Percentiles rank a stretch among this genome's conserved stretches.
Conservation (phyloP, 371 early-diverging fungal genomes). For the Mortierella sp. region DNA sequence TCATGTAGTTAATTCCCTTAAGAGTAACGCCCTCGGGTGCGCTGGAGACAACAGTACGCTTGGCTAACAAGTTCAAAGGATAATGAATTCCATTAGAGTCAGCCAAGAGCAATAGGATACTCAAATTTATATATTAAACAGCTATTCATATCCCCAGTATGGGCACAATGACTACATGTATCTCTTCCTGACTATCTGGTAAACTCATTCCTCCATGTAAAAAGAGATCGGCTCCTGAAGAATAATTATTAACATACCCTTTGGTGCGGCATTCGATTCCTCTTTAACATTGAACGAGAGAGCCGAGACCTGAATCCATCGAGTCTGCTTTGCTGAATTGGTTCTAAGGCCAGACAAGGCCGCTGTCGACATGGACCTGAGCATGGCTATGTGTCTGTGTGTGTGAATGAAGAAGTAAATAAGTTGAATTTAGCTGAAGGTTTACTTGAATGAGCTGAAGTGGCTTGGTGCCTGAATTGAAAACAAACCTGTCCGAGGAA, state of each 20-base stretch:
- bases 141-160: not conserved
- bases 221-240: not conserved
- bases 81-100: not conserved
- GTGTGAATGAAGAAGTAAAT: conserved; percentile 1
- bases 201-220: not conserved
- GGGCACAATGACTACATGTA: not conserved
- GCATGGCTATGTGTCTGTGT: conserved; percentile 27
- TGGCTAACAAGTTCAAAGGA: conserved; percentile 13
- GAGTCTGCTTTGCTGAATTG: conserved; percentile 27
- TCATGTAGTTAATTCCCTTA: conserved; percentile 88
- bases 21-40: conserved; percentile 83
- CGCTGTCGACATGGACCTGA: conserved; percentile 41
- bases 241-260: conserved; percentile 25
- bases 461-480: conserved; percentile 40
- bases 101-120: not conserved
- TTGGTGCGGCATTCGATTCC: conserved; percentile 35
- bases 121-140: not conserved
- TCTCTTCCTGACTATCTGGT: not conserved
- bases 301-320: conserved; percentile 51
- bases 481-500: conserved; percentile 25
- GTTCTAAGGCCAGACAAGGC: conserved; percentile 41
- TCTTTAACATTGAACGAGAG: conserved; percentile 39
- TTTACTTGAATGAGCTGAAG: not conserved
- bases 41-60: conserved; percentile 63
- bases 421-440: not conserved